A percentile compares a stretch with the other conserved stretches of the same genome.
phyloP scores from a whole-genome alignment of 2,329 filamentous ascomycete species.

The Xylogone sp. region DNA sequence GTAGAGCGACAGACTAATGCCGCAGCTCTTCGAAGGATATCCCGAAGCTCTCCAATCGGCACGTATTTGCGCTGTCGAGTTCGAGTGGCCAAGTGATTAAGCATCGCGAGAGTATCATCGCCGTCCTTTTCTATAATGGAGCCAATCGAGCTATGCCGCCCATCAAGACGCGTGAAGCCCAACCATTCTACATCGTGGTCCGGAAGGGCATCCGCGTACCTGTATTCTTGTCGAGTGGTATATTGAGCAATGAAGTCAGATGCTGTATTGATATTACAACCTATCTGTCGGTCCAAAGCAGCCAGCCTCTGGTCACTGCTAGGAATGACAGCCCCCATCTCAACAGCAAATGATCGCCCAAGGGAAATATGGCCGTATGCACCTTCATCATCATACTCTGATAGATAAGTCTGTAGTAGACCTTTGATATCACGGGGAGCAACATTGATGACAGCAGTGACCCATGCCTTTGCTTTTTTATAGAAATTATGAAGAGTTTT shows the following conservation, averaged over 20 bases:
- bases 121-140: slow-evolving; percentile 51
- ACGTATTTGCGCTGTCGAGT: slow-evolving; percentile 67
- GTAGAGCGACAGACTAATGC: slow-evolving; percentile 78
- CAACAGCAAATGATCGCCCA: slow-evolving; percentile 88
- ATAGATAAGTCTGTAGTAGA: slow-evolving; percentile 90
- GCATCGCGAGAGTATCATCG: slow-evolving; percentile 57
- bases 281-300: slow-evolving; percentile 73
- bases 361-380: slow-evolving; percentile 89
- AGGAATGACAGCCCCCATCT: slow-evolving; percentile 86
- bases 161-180: slow-evolving; percentile 53
- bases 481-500: slow-evolving; percentile 76
- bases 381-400: slow-evolving; percentile 88
- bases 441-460: slow-evolving; percentile 73
- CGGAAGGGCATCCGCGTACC: slow-evolving; percentile 73
- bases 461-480: slow-evolving; percentile 74
- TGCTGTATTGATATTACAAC: slow-evolving; percentile 78
- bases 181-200: slow-evolving; percentile 66
- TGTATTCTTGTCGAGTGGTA: slow-evolving; percentile 92
- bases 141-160: slow-evolving; percentile 32
- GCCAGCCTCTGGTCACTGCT: slow-evolving; percentile 79
- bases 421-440: slow-evolving; percentile 94
- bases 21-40: slow-evolving; percentile 79
- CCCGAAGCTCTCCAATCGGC: slow-evolving; percentile 70
- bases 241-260: slow-evolving; percentile 98
- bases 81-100: slow-evolving; percentile 70